Evolutionary conservation across 139 green algal species (phyloP), one percentile per base, ranked within the genome.

Genomic region (Zygnema circumcarinatum): DNA sequence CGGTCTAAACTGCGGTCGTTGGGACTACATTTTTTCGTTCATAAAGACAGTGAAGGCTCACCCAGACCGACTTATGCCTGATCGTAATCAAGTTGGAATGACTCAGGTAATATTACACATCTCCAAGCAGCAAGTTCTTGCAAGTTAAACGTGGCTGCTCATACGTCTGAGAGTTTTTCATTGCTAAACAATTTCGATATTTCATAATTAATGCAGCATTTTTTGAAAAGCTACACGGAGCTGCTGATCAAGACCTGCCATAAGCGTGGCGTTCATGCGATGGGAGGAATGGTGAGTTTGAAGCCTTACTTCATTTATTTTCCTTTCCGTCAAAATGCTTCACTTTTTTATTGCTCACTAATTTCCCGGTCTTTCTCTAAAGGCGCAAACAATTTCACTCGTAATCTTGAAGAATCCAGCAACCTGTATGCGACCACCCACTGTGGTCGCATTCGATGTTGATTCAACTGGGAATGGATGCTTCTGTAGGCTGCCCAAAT

Each of bases 191-290:
- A n/a, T n/a, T n/a, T n/a, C n/a, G n/a, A n/a, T n/a, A n/a, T n/a
- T n/a, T n/a, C n/a, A n/a, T n/a, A n/a, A n/a, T n/a, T n/a, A n/a
- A n/a, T n/a, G 74, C 78, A 93, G 76, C 95, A 93, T 83, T 97
- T 96, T 90, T 94, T 98, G 92, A 94, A 93, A 67, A 92, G 94
- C 0, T 98, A 98, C 88, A 94, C 95, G 35, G 88, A 93, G 42
- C 92, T 98, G 87, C 92, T 98, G 52, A 97, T 98, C 91, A 93
- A 95, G 90, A 98, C 95, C 0, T 98, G 95, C 87, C 95, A 98
- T 92, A 88, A 84, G 67, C 88, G 95, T 25, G 95, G 95, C 25
- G 95, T 97, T 67, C 95, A 98, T 83, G 95, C 95, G 41, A 98
- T 98, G 93, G 95, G 95, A 33, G 95, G 95, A 79, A 98, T 98